A percentile compares a stretch with the other conserved stretches of the same genome.
phyloP scores from a whole-genome alignment of 768 basidiomycete species.

The Kwoniella sp. region DNA sequence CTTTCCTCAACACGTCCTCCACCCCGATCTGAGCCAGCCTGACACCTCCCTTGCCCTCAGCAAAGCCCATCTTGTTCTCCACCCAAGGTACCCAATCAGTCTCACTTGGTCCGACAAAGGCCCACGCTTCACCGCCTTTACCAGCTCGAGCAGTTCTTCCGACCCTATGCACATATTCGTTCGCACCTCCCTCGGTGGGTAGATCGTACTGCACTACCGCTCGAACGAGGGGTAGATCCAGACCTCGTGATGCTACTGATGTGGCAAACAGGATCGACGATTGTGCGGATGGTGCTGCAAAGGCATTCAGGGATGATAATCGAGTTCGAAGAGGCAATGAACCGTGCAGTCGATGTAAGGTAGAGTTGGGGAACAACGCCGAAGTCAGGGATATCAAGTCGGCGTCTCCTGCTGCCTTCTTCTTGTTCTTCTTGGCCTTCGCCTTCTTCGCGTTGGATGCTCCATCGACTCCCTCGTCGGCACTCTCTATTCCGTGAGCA shows the following conservation, averaged over 20 bases:
- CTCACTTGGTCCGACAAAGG: constrained; percentile 84
- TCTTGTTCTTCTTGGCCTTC: constrained; percentile 56
- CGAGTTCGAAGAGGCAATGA: constrained; percentile 81
- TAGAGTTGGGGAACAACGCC: constrained; percentile 75
- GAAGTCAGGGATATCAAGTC: constrained; percentile 66
- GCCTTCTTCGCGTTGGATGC: constrained; percentile 32
- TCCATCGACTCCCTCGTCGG: constrained; percentile 38
- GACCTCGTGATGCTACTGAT: constrained; percentile 95
- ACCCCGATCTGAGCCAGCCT: constrained; percentile 66
- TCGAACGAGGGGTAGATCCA: constrained; percentile 90
- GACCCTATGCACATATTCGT: constrained; percentile 94
- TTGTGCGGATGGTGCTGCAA: constrained; percentile 60
- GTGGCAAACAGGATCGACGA: constrained; percentile 87
- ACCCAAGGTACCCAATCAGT: constrained; percentile 88
- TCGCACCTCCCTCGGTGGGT: constrained; percentile 93
- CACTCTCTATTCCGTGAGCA: constrained; percentile 43
- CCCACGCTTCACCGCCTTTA: constrained; percentile 93
- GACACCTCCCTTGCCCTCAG: constrained; percentile 53
- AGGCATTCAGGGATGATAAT: constrained; percentile 77
- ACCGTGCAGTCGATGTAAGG: constrained; percentile 88
- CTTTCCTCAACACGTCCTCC: constrained; percentile 71
- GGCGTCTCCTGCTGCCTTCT: constrained; percentile 25
- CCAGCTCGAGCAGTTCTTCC: constrained; percentile 97
- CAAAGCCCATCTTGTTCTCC: constrained; percentile 73
- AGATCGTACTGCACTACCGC: constrained; percentile 96